Evolutionary conservation across 306 rosid genomes (phyloP).

Genomic region (Prosopis cineraria): DNA sequence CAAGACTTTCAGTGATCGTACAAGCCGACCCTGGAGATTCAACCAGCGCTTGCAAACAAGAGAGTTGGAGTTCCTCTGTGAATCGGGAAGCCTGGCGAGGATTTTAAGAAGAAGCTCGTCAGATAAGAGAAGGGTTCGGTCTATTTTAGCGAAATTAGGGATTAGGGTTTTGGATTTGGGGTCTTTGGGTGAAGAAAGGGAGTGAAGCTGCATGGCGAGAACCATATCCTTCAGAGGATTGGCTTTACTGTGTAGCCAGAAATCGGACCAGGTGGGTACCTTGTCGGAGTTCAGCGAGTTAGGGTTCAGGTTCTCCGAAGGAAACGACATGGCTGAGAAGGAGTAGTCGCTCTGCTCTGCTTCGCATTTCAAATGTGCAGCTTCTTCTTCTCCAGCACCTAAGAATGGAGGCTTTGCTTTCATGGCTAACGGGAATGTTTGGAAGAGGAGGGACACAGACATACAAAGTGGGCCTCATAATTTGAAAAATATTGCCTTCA

Average conservation of each 20-base stretch:
- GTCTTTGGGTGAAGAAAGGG: slow-evolving; percentile 48
- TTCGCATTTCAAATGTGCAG: slow-evolving; percentile 8
- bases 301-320: slow-evolving; percentile 40
- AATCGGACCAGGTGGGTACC: slow-evolving; percentile 61
- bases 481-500: slow-evolving; percentile 36
- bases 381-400: not conserved
- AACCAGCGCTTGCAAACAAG: slow-evolving; percentile 96
- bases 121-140: slow-evolving; percentile 62
- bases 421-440: slow-evolving; percentile 38
- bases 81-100: slow-evolving; percentile 61
- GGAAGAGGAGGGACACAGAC: not conserved
- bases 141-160: slow-evolving; percentile 45
- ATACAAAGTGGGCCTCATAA: slow-evolving; percentile 9
- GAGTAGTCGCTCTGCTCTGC: not conserved
- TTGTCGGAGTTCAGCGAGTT: slow-evolving; percentile 36
- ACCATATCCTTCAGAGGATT: slow-evolving; percentile 56
- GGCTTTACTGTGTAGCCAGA: slow-evolving; percentile 60
- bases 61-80: slow-evolving; percentile 57
- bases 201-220: slow-evolving; percentile 65
- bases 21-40: slow-evolving; percentile 72
- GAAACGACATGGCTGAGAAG: slow-evolving; percentile 52
- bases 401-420: not conserved
- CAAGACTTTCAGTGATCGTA: slow-evolving; percentile 57
- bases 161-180: slow-evolving; percentile 35
- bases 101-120: slow-evolving; percentile 69